A percentile compares a stretch with the other conserved stretches of the same genome.
Evolutionary conservation across 768 basidiomycete genomes (phyloP).

Genomic region (Melanogaster broomeanus): DNA sequence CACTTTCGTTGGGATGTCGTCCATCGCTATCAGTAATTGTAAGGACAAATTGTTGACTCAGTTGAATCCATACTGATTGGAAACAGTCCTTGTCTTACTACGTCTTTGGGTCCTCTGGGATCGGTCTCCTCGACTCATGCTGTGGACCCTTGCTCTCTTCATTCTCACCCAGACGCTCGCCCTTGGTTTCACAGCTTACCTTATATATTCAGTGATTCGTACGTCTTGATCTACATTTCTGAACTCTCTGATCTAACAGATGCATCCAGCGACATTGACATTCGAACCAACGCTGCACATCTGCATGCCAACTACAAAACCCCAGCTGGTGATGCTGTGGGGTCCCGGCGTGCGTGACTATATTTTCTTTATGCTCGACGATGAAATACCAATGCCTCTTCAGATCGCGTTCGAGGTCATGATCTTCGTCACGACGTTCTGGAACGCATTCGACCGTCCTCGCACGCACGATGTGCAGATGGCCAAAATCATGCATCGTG

Average conservation of each 20-base stretch:
- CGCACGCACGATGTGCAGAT: conserved; percentile 13
- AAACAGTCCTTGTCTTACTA: conserved; percentile 40
- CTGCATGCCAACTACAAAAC: conserved; percentile 22
- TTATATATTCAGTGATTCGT: conserved; percentile 31
- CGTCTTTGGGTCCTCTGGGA: conserved; percentile 42
- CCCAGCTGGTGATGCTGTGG: conserved; percentile 28
- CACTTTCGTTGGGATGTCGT: conserved; percentile 37
- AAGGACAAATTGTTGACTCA: conserved; percentile 1
- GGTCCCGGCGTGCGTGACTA: conserved; percentile 24
- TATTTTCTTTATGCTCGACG: neutral
- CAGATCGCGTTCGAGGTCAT: conserved; percentile 33
- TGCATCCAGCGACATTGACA: conserved; percentile 15
- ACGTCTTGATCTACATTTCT: conserved; percentile 2
- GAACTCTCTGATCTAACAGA: neutral
- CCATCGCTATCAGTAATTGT: conserved; percentile 39
- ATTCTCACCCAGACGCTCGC: conserved; percentile 29
- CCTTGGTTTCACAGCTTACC: conserved; percentile 23
- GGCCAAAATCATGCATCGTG: conserved; percentile 28
- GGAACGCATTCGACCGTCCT: conserved; percentile 33
- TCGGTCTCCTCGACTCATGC: conserved; percentile 25
- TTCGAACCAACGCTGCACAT: conserved; percentile 11
- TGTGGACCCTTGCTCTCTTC: conserved; percentile 30
- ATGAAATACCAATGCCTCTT: neutral
- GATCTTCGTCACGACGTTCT: conserved; percentile 27
- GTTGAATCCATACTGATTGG: neutral